Base-by-base conservation (phyloP, 2,329 filamentous ascomycete species). In the Scedosporium apiospermum region DNA sequence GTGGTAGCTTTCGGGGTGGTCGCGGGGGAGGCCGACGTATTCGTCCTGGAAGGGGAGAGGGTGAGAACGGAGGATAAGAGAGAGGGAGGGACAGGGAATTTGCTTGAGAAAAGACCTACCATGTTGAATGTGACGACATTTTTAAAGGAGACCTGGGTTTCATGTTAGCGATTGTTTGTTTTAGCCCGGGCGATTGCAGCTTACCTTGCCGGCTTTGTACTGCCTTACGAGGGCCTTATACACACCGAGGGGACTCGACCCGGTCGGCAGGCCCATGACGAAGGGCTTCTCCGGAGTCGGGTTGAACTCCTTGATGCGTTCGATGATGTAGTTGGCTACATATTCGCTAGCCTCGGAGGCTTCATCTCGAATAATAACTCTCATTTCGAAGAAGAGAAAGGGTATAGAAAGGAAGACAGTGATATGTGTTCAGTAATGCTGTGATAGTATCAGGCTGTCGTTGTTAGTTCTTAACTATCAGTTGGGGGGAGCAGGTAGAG, bases 41-140 rank as follows among this genome's bases (percentile, higher is more conserved):
- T 96, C 91, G 76, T 96, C 91, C 86, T 89, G 67, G 14, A 38
- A 10, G 23, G 16, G 26, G 16, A 12, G 18, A 6, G 38, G 18
- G 58, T 59, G 58, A 53, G 49, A 41, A 57, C 2, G 30, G 30
- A 34, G 30, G 1, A 34, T 6, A 34, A 7, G 2, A 34, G 30
- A 34, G 30, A 34, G 6, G 9, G 30, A 34, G 3, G 7, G 27
- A 30, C 5, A 30, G 27, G 23, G 27, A 30, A 30, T 30, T 30
- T 30, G 27, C 27, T 30, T 30, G 65, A 64, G 63, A 23, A 49
- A 5, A 49, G 26, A 34, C 34, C 58, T 81, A 89, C 87, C 91
- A 95, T 95, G 76, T 95, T 95, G 81, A 96, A 96, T 27, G 91
- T 96, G 71, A 95, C 84, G 70, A 96, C 90, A 88, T 96, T 85